Evolutionary conservation across 1,139 yeast genomes (phyloP), one percentile per base, ranked within the genome.

Genomic region (Suhomyces kunorum): DNA sequence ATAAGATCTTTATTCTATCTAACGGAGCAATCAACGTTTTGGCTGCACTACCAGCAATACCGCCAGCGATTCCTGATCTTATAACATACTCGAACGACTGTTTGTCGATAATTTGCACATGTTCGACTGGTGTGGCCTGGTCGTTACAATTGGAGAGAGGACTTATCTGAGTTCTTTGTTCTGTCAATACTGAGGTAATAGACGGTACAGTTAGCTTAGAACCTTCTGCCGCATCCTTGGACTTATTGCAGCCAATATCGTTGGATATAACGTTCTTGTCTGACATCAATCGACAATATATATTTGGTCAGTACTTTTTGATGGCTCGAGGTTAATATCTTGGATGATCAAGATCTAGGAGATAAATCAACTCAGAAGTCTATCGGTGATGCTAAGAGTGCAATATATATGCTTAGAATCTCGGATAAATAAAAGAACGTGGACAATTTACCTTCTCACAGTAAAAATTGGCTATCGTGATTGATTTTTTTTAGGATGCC

Each of bases 1-100:
- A 92, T 34, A 92, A 68, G 53, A 92, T 92, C 66, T 92, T 92
- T 48, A 92, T 92, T 54, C 99, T 75, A 62, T 92, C 99, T 40
- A 92, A 64, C 0, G 99, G 99, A 0, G 99, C 99, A 33, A 92
- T 87, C 38, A 90, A 70, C 0, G 98, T 89, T 57, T 92, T 92
- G 6, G 97, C 98, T 7, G 94, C 88, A 40, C 90, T 81, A 0
- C 99, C 99, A 0, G 98, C 97, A 1, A 88, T 55, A 0, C 99
- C 99, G 9, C 99, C 99, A 0, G 98, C 95, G 1, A 89, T 54
- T 0, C 96, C 98, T 17, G 95, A 84, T 45, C 88, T 74, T 24
- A 87, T 47, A 14, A 92, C 82, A 61, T 92, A 92, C 43, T 86
- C 90, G 24, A 83, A 48, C 6, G 90, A 83, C 43, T 80, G 86